Conservation (phyloP, 1,284 basidiomycete genomes). For the Pseudozyma tsukubaensis region DNA sequence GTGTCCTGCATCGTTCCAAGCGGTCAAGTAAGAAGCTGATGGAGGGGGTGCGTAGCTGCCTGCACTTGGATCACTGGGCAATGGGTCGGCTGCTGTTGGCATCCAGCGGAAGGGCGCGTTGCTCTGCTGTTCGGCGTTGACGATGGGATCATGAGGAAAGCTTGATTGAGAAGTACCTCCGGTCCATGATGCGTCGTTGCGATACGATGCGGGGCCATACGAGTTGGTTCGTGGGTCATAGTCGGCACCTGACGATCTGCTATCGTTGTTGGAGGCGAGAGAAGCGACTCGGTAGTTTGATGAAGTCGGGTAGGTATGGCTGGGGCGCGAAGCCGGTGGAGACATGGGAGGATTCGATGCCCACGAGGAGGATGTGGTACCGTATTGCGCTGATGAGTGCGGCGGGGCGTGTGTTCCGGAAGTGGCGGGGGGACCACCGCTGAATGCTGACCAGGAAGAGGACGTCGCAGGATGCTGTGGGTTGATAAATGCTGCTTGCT, state of each 20-base stretch:
- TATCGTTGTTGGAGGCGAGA: not conserved
- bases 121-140: conserved; percentile 1
- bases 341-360: conserved; percentile 25
- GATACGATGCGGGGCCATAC: conserved; percentile 16
- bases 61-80: conserved; percentile 8
- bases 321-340: conserved; percentile 14
- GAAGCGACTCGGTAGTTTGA: conserved; percentile 6
- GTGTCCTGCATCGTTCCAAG: conserved; percentile 25
- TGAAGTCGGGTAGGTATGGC: conserved; percentile 6
- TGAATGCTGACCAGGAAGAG: conserved; percentile 14
- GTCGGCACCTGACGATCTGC: not conserved
- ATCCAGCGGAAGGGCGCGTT: conserved; percentile 31
- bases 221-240: conserved; percentile 13
- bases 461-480: conserved; percentile 5
- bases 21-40: conserved; percentile 34
- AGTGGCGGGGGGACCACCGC: conserved; percentile 5
- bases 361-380: conserved; percentile 11
- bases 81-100: conserved; percentile 10
- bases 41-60: conserved; percentile 48
- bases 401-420: not conserved
- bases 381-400: conserved; percentile 7
- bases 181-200: conserved; percentile 20
- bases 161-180: conserved; percentile 6
- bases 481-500: conserved; percentile 1
- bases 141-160: conserved; percentile 7